Evolutionary conservation across 441 rosid genomes (phyloP), one percentile per base, ranked within the genome.

Genomic region (Populus trichocarpa): DNA sequence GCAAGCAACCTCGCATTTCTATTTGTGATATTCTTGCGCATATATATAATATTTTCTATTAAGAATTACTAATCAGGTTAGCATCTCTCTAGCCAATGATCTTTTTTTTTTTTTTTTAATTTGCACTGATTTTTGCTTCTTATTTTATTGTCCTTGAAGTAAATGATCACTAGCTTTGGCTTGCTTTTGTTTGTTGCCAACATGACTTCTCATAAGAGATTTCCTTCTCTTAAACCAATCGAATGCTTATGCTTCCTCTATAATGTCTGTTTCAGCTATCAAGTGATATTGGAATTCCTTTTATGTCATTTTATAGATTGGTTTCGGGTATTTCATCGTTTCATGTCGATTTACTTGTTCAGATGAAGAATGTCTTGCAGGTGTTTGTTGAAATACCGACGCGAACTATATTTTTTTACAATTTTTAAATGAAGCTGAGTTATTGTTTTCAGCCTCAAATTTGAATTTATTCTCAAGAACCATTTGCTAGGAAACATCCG

Each of bases 311-410:
- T 2, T 22, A 7, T 30, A 46, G 33, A 33, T 46, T 33, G 13
- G 2, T 14, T 5, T 35, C 8, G 38, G 32, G 30, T 25, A 7
- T 61, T 28, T 36, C 2, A 6, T 70, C 26, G 22, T 65, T 36
- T 28, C n/a, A n/a, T 20, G 2, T 61, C 20, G 53, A 3, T 69
- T 64, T 13, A n/a, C 69, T 42, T 12, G 3, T 13, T 40, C 46
- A 26, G 22, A 61, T 13, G 35, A 8, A 65, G 2, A 71, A 57
- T 25, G 26, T 42, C 72, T 67, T 50, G 2, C 22, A 78, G 69
- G 11, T 53, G 81, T 78, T 78, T 78, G 81, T 73, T 78, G 69
- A 67, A 78, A 78, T 12, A 16, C 73, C 77, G 23, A 26, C 13
- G 10, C 22, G 67, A 16, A 40, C 20, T 66, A 36, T 5, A 22